phyloP scores from a whole-genome alignment of 306 rosid species.

The Prinsepia uniflora region DNA sequence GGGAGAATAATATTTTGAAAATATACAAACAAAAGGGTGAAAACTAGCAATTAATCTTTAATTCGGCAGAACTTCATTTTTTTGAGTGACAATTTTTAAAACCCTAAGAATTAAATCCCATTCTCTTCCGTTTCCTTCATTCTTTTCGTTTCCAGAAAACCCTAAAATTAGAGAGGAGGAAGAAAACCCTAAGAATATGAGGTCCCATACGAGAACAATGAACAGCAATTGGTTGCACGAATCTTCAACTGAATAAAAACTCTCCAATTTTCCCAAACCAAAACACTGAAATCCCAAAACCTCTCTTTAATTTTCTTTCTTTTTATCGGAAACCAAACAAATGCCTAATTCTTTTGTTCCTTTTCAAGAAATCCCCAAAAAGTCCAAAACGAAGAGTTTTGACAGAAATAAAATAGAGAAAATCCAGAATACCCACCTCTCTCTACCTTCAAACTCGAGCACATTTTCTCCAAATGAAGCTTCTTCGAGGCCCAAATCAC shows the following conservation, averaged over 20 bases:
- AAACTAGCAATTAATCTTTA: not conserved
- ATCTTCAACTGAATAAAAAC: constrained; percentile 2
- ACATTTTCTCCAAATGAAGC: constrained; percentile 85
- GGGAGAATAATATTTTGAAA: not conserved
- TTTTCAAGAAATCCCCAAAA: not conserved
- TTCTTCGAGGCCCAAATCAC: constrained; percentile 49
- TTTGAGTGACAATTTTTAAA: not conserved
- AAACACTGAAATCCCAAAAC: constrained; percentile 4
- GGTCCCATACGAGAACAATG: not conserved
- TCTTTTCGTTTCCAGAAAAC: not conserved
- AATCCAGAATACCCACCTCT: constrained; percentile 57
- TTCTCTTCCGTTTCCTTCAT: no score
- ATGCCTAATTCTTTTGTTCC: not conserved
- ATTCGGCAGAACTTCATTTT: not conserved
- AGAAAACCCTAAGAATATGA: no score
- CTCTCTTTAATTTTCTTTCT: constrained; percentile 7
- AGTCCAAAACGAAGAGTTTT: not conserved
- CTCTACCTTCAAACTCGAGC: constrained; percentile 81
- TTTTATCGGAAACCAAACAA: constrained; percentile 6
- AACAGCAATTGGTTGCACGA: not conserved
- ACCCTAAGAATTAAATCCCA: not conserved
- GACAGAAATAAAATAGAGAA: not conserved
- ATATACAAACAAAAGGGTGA: not conserved
- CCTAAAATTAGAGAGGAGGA: not conserved
- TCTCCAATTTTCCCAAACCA: not conserved